Percentiles rank a stretch among this genome's conserved stretches.
phyloP scores from a whole-genome alignment of 2,329 filamentous ascomycete species.

The Sporothrix brasiliensis region DNA sequence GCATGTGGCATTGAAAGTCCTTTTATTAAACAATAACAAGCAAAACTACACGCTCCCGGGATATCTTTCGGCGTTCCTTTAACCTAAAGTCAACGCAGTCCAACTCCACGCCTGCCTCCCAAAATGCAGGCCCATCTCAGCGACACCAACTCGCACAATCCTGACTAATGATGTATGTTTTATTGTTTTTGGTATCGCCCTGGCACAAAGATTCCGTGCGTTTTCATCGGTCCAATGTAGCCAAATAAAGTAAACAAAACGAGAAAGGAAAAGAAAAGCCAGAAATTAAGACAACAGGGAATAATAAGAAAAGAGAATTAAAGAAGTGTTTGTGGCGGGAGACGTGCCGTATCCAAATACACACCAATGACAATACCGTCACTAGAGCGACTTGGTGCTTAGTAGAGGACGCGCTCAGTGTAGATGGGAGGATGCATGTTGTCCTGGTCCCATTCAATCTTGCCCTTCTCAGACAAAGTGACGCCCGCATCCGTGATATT shows the following conservation, averaged over 20 bases:
- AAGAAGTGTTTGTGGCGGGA: neutral
- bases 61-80: constrained; percentile 32
- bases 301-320: constrained; percentile 1
- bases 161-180: neutral
- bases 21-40: constrained; percentile 30
- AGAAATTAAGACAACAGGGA: neutral
- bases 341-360: neutral
- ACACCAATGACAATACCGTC: neutral
- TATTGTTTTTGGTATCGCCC: neutral
- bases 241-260: neutral
- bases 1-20: neutral
- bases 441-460: constrained; percentile 45
- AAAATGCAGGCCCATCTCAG: neutral
- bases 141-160: neutral
- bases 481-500: constrained; percentile 81
- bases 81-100: constrained; percentile 16
- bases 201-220: neutral
- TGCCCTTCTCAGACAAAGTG: constrained; percentile 68
- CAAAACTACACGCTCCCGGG: constrained; percentile 32
- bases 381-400: constrained; percentile 15
- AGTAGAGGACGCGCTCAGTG: constrained; percentile 45
- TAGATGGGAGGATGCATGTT: constrained; percentile 43
- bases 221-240: neutral
- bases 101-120: constrained; percentile 26
- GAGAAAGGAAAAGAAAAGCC: constrained; percentile 5